Evolutionary conservation across 305 asterid species (phyloP).

Genomic region (Lippia alba): DNA sequence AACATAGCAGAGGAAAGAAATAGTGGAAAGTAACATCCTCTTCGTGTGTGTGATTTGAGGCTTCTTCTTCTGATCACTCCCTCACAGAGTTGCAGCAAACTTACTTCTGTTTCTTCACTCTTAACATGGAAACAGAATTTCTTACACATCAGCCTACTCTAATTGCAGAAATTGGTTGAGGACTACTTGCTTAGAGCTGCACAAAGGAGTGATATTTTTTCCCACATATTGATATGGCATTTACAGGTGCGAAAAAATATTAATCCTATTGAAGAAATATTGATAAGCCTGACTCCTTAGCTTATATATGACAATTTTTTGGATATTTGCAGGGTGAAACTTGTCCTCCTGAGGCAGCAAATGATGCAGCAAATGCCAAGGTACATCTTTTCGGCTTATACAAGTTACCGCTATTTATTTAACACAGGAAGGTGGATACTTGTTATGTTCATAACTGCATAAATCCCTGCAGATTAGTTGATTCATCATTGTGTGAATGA

Average conservation of each 20-base stretch:
- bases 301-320: conserved; percentile 27
- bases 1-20: not conserved
- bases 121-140: not conserved
- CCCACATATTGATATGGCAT: conserved; percentile 80
- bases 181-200: conserved; percentile 82
- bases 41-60: not conserved
- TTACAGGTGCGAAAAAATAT: conserved; percentile 53
- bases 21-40: conserved; percentile 3
- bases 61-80: not conserved
- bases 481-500: not conserved
- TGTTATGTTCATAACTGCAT: not conserved
- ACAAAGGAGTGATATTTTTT: conserved; percentile 68
- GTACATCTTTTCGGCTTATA: conserved; percentile 38
- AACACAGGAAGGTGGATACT: conserved; percentile 2
- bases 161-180: conserved; percentile 67
- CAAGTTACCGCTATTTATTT: not conserved
- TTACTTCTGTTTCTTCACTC: conserved; percentile 12
- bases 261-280: conserved; percentile 18
- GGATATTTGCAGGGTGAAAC: conserved; percentile 65
- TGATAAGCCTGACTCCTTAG: conserved; percentile 11
- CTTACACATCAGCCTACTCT: conserved; percentile 18
- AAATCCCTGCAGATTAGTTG: not conserved
- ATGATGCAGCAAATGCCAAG: conserved; percentile 55
- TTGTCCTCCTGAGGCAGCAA: conserved; percentile 60
- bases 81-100: conserved; percentile 9